Evolutionary conservation across 345 rosid species (phyloP), one percentile per base, ranked within the genome.

Genomic region (Mangifera indica): DNA sequence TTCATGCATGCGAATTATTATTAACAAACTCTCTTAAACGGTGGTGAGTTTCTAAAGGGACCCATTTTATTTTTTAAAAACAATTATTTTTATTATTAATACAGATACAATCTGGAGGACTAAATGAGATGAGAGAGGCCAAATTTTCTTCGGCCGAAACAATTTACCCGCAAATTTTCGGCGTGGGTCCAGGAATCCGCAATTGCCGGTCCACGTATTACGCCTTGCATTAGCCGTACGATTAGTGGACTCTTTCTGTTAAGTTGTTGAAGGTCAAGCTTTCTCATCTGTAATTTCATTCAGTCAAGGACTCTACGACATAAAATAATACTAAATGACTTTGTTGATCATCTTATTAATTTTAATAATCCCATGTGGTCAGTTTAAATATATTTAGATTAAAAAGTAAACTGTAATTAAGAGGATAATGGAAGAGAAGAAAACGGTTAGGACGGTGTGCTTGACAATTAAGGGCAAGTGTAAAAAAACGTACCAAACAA

Each of bases 211-310:
- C 86, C 86, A 72, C 76, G 83, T 70, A 81, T 85, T 73, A 71
- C 84, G 88, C 84, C 86, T 83, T 80, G 80, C 81, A 72, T 80
- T 76, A 68, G 74, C 84, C 88, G 86, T 80, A 84, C 84, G 45
- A 52, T 69, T 17, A 5, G 58, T 66, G 55, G 70, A 54, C 70
- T 60, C 62, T 29, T 8, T 29, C 40, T 37, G 40, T 34, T 34
- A 34, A 34, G 40, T 5, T 34, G 40, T 37, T 37, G 0, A 22
- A n/a, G 26, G 25, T 53, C 29, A 42, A 66, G 11, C 60, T 1
- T 29, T 59, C 34, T 57, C 11, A 2, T 5, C 40, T 60, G 46
- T 12, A 37, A 37, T 1, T 17, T 17, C 8, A 10, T 26, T 61
- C 45, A 40, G 45, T 10, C 51, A 11, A 26, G 40, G n/a, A 42